Conservation (phyloP, 148 eudicot species). For the Amaranthus palmeri region DNA sequence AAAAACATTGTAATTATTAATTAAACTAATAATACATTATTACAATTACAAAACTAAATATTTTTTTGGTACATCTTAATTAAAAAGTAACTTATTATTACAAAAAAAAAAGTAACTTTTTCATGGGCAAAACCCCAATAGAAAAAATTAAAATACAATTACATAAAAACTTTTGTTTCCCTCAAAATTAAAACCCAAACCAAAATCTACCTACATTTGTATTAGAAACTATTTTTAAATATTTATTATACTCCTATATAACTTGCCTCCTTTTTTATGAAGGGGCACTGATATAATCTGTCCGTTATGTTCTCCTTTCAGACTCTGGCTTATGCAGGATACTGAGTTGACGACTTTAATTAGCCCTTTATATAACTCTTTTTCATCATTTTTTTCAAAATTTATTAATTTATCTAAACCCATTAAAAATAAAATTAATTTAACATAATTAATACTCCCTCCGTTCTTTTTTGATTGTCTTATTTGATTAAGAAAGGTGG, state of each 20-base stretch:
- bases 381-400: not conserved
- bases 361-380: not conserved
- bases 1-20: not conserved
- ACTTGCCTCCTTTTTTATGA: too few relatives aligned
- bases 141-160: not conserved
- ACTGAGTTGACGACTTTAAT: not conserved
- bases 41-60: not conserved
- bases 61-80: not conserved
- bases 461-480: too few relatives aligned
- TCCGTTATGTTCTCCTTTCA: too few relatives aligned
- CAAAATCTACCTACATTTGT: not conserved
- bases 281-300: too few relatives aligned
- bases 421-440: not conserved
- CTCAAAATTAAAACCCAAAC: slow-evolving; percentile 2
- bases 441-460: too few relatives aligned
- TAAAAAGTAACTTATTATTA: not conserved
- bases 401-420: not conserved
- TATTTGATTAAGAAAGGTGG: too few relatives aligned
- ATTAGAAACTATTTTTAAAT: not conserved
- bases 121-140: not conserved
- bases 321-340: not conserved
- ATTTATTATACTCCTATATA: too few relatives aligned
- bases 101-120: too few relatives aligned
- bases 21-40: not conserved
- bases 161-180: not conserved